Conservation (phyloP, 2,329 filamentous ascomycete species). For the Cryphonectria carpinicola region DNA sequence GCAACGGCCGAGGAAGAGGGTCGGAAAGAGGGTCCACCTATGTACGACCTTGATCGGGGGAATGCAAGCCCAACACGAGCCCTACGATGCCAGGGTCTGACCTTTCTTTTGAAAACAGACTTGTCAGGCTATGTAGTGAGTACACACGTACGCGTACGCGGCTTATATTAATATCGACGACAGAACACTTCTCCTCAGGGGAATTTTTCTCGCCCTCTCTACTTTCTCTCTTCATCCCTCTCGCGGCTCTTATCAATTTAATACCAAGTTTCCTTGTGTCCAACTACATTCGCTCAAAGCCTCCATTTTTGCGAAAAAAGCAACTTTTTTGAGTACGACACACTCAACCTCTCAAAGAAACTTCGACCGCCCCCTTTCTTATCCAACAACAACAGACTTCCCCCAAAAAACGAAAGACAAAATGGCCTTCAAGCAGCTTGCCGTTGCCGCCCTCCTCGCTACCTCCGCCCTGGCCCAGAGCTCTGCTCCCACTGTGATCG, state of each 20-base stretch:
- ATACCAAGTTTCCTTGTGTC: conserved; percentile 11
- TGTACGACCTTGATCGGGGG: not conserved
- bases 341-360: not conserved
- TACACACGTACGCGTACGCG: not conserved
- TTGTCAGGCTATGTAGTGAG: not conserved
- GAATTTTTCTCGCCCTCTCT: not conserved
- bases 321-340: not conserved
- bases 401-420: not conserved
- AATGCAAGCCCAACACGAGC: conserved; percentile 2
- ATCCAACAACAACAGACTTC: not conserved
- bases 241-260: not conserved
- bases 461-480: conserved; percentile 13
- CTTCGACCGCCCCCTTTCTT: not conserved
- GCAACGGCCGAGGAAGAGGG: not conserved
- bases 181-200: not conserved
- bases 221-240: not conserved
- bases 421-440: conserved; percentile 18
- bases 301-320: not conserved
- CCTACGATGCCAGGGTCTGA: not conserved
- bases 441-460: conserved; percentile 18
- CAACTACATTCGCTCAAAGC: not conserved
- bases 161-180: conserved; percentile 10
- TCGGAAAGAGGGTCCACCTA: not conserved
- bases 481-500: not conserved
- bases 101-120: not conserved